A percentile compares a stretch with the other conserved stretches of the same genome.
phyloP scores from a whole-genome alignment of 371 early-diverging fungal genomes.

The Mucor circinelloides region DNA sequence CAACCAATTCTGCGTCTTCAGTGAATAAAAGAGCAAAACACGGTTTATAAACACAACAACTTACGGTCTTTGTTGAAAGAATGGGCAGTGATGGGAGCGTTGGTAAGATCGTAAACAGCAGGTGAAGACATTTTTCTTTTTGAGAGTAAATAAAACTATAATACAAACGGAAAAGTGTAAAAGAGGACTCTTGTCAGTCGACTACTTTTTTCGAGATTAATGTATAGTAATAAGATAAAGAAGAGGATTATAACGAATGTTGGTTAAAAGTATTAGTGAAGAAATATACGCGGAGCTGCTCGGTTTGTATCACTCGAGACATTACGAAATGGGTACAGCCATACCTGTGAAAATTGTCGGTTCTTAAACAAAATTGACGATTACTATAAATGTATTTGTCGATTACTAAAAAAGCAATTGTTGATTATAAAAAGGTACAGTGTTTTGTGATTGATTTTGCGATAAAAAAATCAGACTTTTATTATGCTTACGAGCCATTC shows the following conservation, averaged over 20 bases:
- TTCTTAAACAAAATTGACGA: too few relatives aligned
- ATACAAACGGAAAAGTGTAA: neutral
- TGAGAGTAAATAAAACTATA: neutral
- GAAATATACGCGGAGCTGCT: neutral
- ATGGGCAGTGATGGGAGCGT: conserved; percentile 87
- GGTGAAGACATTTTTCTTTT: conserved; percentile 53
- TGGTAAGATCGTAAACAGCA: conserved; percentile 63
- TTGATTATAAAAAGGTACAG: too few relatives aligned
- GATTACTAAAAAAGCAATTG: too few relatives aligned
- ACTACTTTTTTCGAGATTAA: conserved; percentile 23
- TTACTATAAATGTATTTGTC: too few relatives aligned
- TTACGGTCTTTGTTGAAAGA: conserved; percentile 87
- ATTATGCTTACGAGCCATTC: too few relatives aligned
- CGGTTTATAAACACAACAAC: conserved; percentile 3
- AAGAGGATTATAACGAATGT: neutral
- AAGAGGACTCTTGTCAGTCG: conserved; percentile 57
- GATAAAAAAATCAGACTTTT: too few relatives aligned
- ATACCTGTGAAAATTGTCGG: too few relatives aligned
- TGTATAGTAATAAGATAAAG: neutral
- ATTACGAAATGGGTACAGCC: too few relatives aligned
- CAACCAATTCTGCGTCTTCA: conserved; percentile 70
- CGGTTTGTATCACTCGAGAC: neutral
- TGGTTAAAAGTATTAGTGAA: neutral
- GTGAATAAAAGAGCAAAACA: neutral
- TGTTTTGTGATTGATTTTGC: too few relatives aligned